A percentile compares a stretch with the other conserved stretches of the same genome.
Evolutionary conservation across 1,284 basidiomycete genomes (phyloP).

Genomic region (Polyporus tsugae): DNA sequence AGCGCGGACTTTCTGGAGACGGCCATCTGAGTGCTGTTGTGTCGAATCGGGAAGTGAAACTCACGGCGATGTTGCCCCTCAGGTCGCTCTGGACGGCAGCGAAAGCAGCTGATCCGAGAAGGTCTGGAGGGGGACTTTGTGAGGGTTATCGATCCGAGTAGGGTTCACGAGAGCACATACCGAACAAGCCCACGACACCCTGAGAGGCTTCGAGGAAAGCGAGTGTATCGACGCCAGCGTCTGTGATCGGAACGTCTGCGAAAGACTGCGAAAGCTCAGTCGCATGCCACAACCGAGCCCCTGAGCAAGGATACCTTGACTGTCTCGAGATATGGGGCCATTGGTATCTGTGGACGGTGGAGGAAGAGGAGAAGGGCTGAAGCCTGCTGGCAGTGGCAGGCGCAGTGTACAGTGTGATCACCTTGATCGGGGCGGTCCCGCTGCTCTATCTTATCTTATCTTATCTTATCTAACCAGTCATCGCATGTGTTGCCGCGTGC

Average conservation of each 20-base stretch:
- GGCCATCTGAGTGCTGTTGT: background rate
- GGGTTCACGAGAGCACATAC: slow-evolving; percentile 54
- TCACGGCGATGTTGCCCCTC: slow-evolving; percentile 90
- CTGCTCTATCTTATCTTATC: slow-evolving; percentile 27
- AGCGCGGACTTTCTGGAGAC: slow-evolving; percentile 84
- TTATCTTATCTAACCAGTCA: slow-evolving; percentile 13
- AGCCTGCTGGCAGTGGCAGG: too few relatives aligned
- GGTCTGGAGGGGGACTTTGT: slow-evolving; percentile 58
- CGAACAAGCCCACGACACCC: slow-evolving; percentile 92
- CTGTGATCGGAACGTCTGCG: slow-evolving; percentile 88
- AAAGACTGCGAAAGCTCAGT: slow-evolving; percentile 70
- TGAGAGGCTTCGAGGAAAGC: slow-evolving; percentile 91
- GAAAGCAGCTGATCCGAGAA: slow-evolving; percentile 92
- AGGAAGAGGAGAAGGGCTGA: slow-evolving; percentile 21
- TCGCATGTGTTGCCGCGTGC: background rate
- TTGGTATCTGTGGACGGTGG: slow-evolving; percentile 41
- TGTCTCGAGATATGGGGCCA: slow-evolving; percentile 90
- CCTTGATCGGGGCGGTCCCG: background rate
- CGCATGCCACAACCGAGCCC: background rate
- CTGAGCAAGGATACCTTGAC: slow-evolving; percentile 66
- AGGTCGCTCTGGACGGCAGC: slow-evolving; percentile 88
- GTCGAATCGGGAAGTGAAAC: slow-evolving; percentile 36
- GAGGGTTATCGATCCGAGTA: background rate
- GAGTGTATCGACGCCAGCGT: slow-evolving; percentile 88
- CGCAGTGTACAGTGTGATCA: slow-evolving; percentile 5